A percentile compares a stretch with the other conserved stretches of the same genome.
Evolutionary conservation across 768 basidiomycete genomes (phyloP).

Genomic region (Lactifluus volemus): DNA sequence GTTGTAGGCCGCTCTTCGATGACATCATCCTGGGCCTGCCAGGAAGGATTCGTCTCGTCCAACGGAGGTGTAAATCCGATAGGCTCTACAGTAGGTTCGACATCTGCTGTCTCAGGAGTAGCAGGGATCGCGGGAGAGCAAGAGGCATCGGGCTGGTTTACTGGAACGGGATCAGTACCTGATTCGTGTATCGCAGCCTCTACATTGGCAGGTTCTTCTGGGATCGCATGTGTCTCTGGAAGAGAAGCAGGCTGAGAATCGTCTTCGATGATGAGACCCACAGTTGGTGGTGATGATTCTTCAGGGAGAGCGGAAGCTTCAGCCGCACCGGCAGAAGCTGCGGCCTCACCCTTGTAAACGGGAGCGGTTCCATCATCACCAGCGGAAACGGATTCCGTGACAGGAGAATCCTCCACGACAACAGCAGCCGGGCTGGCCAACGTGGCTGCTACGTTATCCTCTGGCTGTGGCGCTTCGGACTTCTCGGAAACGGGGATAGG

Average conservation of each 20-base stretch:
- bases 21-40: not conserved
- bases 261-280: not conserved
- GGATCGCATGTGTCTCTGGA: not conserved
- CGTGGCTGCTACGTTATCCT: not conserved
- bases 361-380: slow-evolving; percentile 17
- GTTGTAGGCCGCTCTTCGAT: not conserved
- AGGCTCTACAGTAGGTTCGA: not conserved
- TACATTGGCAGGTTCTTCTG: not conserved
- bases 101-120: not conserved
- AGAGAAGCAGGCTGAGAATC: slow-evolving; percentile 1
- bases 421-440: not conserved
- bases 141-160: slow-evolving; percentile 1
- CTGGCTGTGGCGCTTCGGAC: not conserved
- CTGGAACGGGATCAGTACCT: not conserved
- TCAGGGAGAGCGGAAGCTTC: not conserved
- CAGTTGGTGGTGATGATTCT: not conserved
- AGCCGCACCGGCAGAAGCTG: not conserved
- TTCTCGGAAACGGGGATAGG: not conserved
- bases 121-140: not conserved
- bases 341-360: slow-evolving; percentile 4
- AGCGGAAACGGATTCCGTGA: slow-evolving; percentile 11
- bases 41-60: not conserved
- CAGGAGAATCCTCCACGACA: not conserved
- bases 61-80: not conserved
- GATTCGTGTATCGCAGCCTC: not conserved